Evolutionary conservation across 441 rosid species (phyloP), one percentile per base, ranked within the genome.

Genomic region (Biscutella laevigata): DNA sequence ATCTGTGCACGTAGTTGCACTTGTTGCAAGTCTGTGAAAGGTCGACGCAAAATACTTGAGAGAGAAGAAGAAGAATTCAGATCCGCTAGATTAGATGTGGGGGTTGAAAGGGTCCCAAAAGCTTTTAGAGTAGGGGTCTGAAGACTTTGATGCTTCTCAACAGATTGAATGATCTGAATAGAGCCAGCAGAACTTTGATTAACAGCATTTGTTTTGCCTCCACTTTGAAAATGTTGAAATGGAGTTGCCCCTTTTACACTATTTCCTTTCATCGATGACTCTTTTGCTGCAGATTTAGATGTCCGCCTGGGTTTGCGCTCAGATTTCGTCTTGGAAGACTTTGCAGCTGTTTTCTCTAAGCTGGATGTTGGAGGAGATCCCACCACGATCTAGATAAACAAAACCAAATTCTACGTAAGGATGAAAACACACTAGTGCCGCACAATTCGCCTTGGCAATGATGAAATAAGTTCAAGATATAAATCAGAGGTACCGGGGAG

Each of bases 1-100:
- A 94, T 94, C 78, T 94, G 99, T 41, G 99, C 89, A 36, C 99
- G 99, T 62, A 94, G 75, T 69, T 94, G 97, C 74, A 94, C 86
- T 94, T 94, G 99, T 69, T 94, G 99, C 64, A 77, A 61, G 67
- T 94, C 97, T 3, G 90, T 84, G 76, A 94, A 94, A 70, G 99
- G 95, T 74, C 89, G 99, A 29, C 68, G 89, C 75, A 82, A 81
- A 44, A 73, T 66, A 69, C 71, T 62, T 39, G 82, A 59, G 33
- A 73, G 75, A 17, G 20, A 17, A 57, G 82, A 17, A 57, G 82
- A 74, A 43, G 79, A 58, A 72, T 82, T 94, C 62, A 90, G 60
- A 72, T 85, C 94, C 2, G 94, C 84, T 66, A 87, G 66, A 73
- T 74, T 57, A 56, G 94, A 61, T 4, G 68, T 61, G 3, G 83